These are phyloP conservation scores for Monosporascus sp. DNA, from an alignment of 2,329 filamentous ascomycete genomes.

Conservation along the genomic window DNA sequence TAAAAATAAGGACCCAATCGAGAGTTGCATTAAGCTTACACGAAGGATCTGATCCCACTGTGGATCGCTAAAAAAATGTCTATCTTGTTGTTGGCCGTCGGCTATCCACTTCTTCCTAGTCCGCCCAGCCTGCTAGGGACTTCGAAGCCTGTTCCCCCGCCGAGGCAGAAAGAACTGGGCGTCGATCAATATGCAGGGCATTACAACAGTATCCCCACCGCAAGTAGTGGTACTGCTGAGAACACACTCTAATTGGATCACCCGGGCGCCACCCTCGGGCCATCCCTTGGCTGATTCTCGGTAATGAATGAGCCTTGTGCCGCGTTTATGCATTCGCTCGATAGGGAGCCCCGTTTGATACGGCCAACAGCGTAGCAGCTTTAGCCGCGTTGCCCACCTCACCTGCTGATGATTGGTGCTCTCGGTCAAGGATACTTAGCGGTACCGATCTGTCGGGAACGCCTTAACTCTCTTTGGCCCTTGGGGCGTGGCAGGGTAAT, in stretches of 20 bases:
- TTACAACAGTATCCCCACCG: not conserved
- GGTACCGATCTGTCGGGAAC: not conserved
- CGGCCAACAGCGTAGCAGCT: not conserved
- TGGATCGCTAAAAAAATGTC: not conserved
- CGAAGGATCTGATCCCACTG: not conserved
- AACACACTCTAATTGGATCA: not conserved
- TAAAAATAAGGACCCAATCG: not conserved
- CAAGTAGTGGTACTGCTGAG: not conserved
- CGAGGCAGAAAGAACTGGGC: not conserved
- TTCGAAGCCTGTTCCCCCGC: no score
- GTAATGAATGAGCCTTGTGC: not conserved
- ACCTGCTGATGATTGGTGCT: not conserved
- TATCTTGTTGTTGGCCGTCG: not conserved
- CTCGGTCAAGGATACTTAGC: not conserved
- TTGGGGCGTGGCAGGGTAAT: not conserved
- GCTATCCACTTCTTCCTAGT: not conserved
- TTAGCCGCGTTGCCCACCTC: not conserved
- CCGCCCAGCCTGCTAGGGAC: not conserved
- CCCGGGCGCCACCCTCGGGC: not conserved
- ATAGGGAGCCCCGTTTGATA: not conserved
- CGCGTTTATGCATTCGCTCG: not conserved
- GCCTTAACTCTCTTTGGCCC: not conserved
- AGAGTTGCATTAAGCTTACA: not conserved
- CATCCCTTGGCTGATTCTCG: not conserved
- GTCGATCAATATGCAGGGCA: conserved; percentile 5